Percentiles rank a stretch among this genome's conserved stretches.
Evolutionary conservation across 2,329 filamentous ascomycete genomes (phyloP).

Genomic region (Didymellaceae sp.): DNA sequence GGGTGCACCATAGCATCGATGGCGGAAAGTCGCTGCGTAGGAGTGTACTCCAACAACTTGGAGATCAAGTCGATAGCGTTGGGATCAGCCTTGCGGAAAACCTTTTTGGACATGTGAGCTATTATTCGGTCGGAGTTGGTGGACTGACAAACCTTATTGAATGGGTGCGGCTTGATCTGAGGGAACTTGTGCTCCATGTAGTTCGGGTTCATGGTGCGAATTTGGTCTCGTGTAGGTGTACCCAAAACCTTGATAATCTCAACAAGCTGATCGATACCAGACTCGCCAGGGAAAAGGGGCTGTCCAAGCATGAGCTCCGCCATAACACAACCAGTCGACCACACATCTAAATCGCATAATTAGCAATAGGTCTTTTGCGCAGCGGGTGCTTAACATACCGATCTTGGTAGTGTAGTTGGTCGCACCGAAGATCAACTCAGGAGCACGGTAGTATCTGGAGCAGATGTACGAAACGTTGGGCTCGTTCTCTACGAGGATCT

Average conservation of each 20-base stretch:
- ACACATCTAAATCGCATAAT: conserved; percentile 73
- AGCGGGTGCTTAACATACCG: conserved; percentile 65
- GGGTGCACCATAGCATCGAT: conserved; percentile 98
- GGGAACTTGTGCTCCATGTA: conserved; percentile 99
- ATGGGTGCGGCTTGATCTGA: conserved; percentile 98
- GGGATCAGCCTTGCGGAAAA: conserved; percentile 93
- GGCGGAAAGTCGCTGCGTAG: conserved; percentile 90
- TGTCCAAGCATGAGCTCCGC: conserved; percentile 98
- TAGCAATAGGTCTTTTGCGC: conserved; percentile 22
- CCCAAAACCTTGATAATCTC: conserved; percentile 99
- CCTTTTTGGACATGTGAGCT: conserved; percentile 57
- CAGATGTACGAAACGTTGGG: conserved; percentile 99
- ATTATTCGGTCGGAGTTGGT: neutral
- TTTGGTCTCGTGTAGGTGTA: conserved; percentile 95
- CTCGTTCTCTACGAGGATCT: conserved; percentile 98
- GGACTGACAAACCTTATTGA: conserved; percentile 75
- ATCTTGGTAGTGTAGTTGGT: conserved; percentile 99
- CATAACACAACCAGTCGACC: conserved; percentile 99
- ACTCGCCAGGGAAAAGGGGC: conserved; percentile 96
- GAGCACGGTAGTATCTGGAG: conserved; percentile 97
- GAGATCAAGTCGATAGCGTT: conserved; percentile 96
- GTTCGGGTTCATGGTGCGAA: conserved; percentile 99
- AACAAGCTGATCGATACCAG: conserved; percentile 96
- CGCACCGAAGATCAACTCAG: conserved; percentile 96
- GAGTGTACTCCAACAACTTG: conserved; percentile 92